A percentile compares a stretch with the other conserved stretches of the same genome.
Conservation (phyloP, 306 rosid species). For the Nissolia schottii region DNA sequence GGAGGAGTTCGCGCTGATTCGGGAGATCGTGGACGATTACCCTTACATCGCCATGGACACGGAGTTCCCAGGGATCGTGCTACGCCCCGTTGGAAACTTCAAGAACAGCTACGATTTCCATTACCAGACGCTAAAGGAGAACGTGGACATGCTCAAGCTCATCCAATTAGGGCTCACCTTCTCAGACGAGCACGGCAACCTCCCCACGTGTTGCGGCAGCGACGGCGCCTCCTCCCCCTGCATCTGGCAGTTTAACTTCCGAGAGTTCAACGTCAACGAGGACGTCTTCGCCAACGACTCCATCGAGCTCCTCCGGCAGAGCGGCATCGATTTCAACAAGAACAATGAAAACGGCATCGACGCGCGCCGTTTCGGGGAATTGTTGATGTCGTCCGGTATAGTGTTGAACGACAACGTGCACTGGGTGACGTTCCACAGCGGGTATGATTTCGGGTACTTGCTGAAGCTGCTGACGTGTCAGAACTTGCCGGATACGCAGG, state of each 20-base stretch:
- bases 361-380: conserved; percentile 40
- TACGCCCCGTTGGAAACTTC: conserved; percentile 49
- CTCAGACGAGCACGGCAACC: conserved; percentile 47
- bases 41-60: conserved; percentile 54
- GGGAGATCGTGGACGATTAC: conserved; percentile 43
- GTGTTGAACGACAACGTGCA: conserved; percentile 45
- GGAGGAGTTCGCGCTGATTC: conserved; percentile 38
- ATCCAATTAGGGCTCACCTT: conserved; percentile 48
- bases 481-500: conserved; percentile 44
- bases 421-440: conserved; percentile 55
- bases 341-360: conserved; percentile 42
- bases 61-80: conserved; percentile 48
- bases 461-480: conserved; percentile 46
- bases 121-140: conserved; percentile 53
- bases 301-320: conserved; percentile 46
- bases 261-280: conserved; percentile 45
- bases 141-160: conserved; percentile 47
- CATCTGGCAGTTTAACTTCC: conserved; percentile 52
- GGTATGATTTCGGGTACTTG: conserved; percentile 51
- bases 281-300: conserved; percentile 53
- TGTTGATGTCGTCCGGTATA: conserved; percentile 43
- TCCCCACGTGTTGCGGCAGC: conserved; percentile 27
- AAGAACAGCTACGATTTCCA: conserved; percentile 43
- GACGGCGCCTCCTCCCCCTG: conserved; percentile 8
- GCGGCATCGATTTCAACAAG: conserved; percentile 46